These are phyloP conservation scores for Penicillium pulvis DNA, from an alignment of 495 filamentous ascomycete genomes.

Conservation along the genomic window DNA sequence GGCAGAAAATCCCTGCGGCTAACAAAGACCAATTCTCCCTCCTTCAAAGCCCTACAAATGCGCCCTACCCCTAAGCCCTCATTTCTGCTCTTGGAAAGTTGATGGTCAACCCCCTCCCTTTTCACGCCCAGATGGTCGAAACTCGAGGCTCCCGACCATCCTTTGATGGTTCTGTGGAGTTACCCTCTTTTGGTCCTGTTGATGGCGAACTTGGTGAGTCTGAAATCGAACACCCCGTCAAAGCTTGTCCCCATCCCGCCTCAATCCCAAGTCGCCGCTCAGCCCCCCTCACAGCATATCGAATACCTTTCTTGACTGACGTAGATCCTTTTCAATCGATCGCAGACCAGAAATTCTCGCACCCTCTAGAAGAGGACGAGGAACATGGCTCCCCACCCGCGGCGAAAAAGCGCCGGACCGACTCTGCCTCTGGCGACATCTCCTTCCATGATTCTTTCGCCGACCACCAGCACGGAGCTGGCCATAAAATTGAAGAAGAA, in stretches of 20 bases:
- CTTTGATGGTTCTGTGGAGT: slow-evolving; percentile 36
- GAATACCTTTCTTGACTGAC: background rate
- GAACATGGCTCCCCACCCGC: slow-evolving; percentile 40
- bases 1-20: slow-evolving; percentile 31
- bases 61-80: slow-evolving; percentile 58
- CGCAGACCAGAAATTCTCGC: slow-evolving; percentile 33
- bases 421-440: slow-evolving; percentile 31
- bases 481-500: slow-evolving; percentile 46
- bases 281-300: background rate
- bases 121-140: slow-evolving; percentile 38
- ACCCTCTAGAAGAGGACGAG: slow-evolving; percentile 39
- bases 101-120: slow-evolving; percentile 27
- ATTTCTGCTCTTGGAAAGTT: slow-evolving; percentile 54
- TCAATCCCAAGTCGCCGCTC: background rate
- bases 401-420: slow-evolving; percentile 47
- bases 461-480: slow-evolving; percentile 31
- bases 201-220: slow-evolving; percentile 43
- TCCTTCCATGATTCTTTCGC: slow-evolving; percentile 21
- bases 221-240: slow-evolving; percentile 8
- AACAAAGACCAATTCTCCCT: slow-evolving; percentile 18
- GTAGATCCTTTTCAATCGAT: background rate
- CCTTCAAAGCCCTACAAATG: slow-evolving; percentile 34
- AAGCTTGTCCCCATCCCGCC: background rate
- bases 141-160: slow-evolving; percentile 30
- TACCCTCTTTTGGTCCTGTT: slow-evolving; percentile 33